Conservation (phyloP, 1,139 yeast species). For the Hemisphaericaspora subhashii region DNA sequence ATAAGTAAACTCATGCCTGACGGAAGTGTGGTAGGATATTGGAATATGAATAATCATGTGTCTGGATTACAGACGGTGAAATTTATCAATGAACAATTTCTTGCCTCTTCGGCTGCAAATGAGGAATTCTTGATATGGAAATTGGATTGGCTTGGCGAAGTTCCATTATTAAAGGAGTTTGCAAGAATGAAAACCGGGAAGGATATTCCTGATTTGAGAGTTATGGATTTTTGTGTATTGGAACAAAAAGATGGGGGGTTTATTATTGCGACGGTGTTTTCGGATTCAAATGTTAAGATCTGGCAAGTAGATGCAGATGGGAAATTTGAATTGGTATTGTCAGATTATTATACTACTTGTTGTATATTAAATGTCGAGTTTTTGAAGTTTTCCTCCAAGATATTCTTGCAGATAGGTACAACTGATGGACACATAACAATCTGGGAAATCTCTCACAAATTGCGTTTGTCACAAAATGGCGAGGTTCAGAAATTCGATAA, state of each 20-base stretch:
- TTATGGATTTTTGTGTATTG: slow-evolving; percentile 74
- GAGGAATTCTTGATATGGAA: slow-evolving; percentile 89
- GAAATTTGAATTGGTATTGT: slow-evolving; percentile 43
- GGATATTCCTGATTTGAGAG: slow-evolving; percentile 77
- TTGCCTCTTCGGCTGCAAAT: slow-evolving; percentile 76
- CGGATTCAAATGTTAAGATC: slow-evolving; percentile 74
- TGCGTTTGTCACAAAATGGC: background rate
- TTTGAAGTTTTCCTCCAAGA: slow-evolving; percentile 24
- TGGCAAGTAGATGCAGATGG: slow-evolving; percentile 52
- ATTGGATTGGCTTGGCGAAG: slow-evolving; percentile 31
- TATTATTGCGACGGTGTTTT: slow-evolving; percentile 69
- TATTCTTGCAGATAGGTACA: slow-evolving; percentile 56
- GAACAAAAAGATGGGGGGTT: slow-evolving; percentile 40
- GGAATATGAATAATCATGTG: slow-evolving; percentile 78
- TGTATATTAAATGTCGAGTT: slow-evolving; percentile 69
- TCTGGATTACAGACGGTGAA: slow-evolving; percentile 82
- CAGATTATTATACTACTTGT: slow-evolving; percentile 65
- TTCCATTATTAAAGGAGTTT: slow-evolving; percentile 46
- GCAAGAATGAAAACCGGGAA: slow-evolving; percentile 47
- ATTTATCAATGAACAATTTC: slow-evolving; percentile 50
- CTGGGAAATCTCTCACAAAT: slow-evolving; percentile 48
- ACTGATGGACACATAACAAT: slow-evolving; percentile 79
- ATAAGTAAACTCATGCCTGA: slow-evolving; percentile 45
- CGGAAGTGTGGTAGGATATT: slow-evolving; percentile 47
- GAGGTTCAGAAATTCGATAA: slow-evolving; percentile 17